Evolutionary conservation across 805 yeast species (phyloP), one percentile per base, ranked within the genome.

Genomic region (Yamadazyma insecticola): DNA sequence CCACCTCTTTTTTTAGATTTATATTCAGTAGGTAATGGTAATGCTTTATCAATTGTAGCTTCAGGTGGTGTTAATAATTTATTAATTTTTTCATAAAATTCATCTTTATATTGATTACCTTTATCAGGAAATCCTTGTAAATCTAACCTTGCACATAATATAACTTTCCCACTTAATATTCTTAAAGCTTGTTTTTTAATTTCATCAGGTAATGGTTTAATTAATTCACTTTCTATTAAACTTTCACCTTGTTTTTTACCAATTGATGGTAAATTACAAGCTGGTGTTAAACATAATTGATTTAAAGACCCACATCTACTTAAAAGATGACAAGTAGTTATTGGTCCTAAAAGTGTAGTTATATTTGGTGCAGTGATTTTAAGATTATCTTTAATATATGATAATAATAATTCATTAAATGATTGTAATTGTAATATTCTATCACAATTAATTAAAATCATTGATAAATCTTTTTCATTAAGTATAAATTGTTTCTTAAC

Each of bases 1-100:
- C 98, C 98, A 2, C 94, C 97, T 45, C 98, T 67, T 44, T 80
- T 84, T 57, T 86, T 85, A 4, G 90, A 78, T 29, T 78, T 75
- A 33, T 69, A 71, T 33, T 88, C 96, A 12, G 74, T 64, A 0
- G 96, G 97, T 4, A 72, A 61, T 0, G 90, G 81, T 29, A 88
- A 70, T 0, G 89, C 80, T 36, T 77, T 78, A 11, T 72, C 63
- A 2, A 70, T 72, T 13, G 61, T 58, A 13, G 67, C 68, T 14
- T 78, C 82, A 0, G 97, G 96, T 0, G 97, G 92, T 5, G 78
- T 76, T 16, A 76, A 70, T 19, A 87, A 55, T 45, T 85, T 86
- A 24, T 78, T 86, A 6, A 92, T 63, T 42, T 81, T 81, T 4
- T 60, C 58, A 13, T 61, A 49, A 2, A 92, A 70, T 33, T 90